phyloP scores from a whole-genome alignment of 2,329 filamentous ascomycete species.

The Juglanconis oblonga region DNA sequence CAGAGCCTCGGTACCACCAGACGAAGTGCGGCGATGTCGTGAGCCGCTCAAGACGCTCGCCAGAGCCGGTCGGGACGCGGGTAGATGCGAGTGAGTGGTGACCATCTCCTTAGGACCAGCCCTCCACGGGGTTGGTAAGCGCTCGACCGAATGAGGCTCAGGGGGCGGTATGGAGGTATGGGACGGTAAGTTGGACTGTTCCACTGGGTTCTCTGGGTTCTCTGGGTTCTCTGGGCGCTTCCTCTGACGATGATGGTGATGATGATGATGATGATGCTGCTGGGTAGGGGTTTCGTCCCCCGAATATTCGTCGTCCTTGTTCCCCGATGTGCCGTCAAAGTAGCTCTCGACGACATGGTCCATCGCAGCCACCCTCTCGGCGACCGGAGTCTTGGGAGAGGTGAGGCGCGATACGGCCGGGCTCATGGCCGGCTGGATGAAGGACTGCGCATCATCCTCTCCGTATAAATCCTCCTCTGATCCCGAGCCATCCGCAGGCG shows the following conservation, averaged over 20 bases:
- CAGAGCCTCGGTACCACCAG: constrained; percentile 54
- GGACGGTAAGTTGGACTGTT: background rate
- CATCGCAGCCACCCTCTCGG: constrained; percentile 57
- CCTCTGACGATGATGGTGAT: background rate
- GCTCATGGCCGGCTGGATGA: constrained; percentile 59
- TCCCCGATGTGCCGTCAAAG: constrained; percentile 26
- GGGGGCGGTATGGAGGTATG: constrained; percentile 7
- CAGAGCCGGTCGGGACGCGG: constrained; percentile 35
- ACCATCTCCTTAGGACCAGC: constrained; percentile 38
- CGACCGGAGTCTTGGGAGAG: constrained; percentile 51
- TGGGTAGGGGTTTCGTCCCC: constrained; percentile 8
- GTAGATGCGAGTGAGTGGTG: constrained; percentile 21
- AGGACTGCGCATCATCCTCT: constrained; percentile 57
- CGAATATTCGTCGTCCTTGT: constrained; percentile 11
- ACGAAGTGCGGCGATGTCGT: constrained; percentile 49
- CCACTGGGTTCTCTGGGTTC: background rate
- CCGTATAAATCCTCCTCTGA: constrained; percentile 38
- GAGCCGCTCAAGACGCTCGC: constrained; percentile 45
- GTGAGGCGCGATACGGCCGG: constrained; percentile 54
- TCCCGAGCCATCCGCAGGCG: constrained; percentile 19
- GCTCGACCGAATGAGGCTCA: constrained; percentile 17
- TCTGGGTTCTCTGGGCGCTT: background rate
- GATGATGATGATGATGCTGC: background rate
- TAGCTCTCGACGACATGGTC: constrained; percentile 37
- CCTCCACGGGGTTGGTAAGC: constrained; percentile 37